Evolutionary conservation across 306 rosid genomes (phyloP), one percentile per base, ranked within the genome.

Genomic region (Pterocarpus santalinus): DNA sequence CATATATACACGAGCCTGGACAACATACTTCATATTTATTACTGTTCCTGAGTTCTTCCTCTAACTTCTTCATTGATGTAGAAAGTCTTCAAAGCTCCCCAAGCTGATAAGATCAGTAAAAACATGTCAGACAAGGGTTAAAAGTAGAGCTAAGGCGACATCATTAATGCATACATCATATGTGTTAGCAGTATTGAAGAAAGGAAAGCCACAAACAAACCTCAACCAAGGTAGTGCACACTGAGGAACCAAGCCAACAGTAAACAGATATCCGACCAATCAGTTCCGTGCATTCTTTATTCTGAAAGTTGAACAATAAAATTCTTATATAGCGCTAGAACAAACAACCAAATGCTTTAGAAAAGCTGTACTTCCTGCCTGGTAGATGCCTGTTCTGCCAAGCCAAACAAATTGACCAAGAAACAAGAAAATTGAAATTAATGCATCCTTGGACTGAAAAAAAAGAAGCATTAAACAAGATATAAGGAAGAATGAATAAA

Each of bases 61-160:
- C 98, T 84, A 95, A 57, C 91, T 93, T 93, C 88, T 93, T 95
- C 87, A 90, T 82, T 35, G 94, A 89, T 79, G 84, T 85, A 44
- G 97, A 93, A 76, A 95, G 89, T 88, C 99, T 93, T 83, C 99
- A 97, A 4, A 95, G 82, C 92, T 95, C 99, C 60, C 99, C 99
- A 44, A 90, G 78, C 99, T 95, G 81, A 86, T 8, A 71, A 70
- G 77, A 76, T 58, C 0, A 22, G 28, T 22, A 22, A 22, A 22
- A 84, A 83, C 57, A 81, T 35, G 39, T 33, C 52, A 62, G 56
- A 64, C 68, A 71, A 56, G 76, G 62, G 83, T 74, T 46, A 14
- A 44, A 65, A 68, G 73, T 3, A 5, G 41, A 14, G 33, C 49
- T 9, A 64, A 57, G 38, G 66, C 56, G 22, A 33, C 39, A 65